Evolutionary conservation across 139 green algal genomes (phyloP), one percentile per base, ranked within the genome.

Genomic region (Chlorella sorokiniana): DNA sequence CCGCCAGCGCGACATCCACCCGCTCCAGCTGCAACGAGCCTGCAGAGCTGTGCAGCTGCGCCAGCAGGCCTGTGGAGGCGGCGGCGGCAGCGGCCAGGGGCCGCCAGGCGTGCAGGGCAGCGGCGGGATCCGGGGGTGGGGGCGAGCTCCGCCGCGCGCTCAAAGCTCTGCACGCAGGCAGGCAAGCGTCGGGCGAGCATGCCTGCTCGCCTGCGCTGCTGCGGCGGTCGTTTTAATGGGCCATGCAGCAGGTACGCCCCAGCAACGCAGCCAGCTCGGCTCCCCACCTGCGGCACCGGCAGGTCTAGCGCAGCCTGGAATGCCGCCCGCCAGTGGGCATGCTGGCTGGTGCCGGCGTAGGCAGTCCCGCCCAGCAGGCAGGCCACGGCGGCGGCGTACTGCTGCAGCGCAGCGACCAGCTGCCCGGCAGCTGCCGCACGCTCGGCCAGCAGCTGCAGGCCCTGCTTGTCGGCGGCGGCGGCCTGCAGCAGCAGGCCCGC

Each of bases 361-460:
- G 40, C 40, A 0, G n/a, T 3, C 31, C 77, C 75, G 4, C 77
- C 75, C 20, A 86, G 61, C 67, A 82, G 65, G 48, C 67, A 68
- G 22, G 67, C 56, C 29, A 83, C 48, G 4, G 83, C 86, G 11
- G 85, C 76, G 16, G 64, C 51, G 68, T 87, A 90, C 69, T 82
- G 69, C 73, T 82, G 76, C 61, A 91, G 59, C 23, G 72, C 74
- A 4, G 33, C 77, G 1, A 67, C 51, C 45, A 76, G 75, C 31
- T 59, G 44, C 4, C 41, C 44, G 1, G 83, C 31, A 4, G 78
- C 72, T 14, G 80, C 54, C 0, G 70, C 79, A 14, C 73, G 79
- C 67, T 81, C 54, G 1, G 25, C 37, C 61, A 90, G 41, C 65
- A 91, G 82, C 61, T 65, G 59, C 63, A 45, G 38, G 29, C 72